A percentile compares a stretch with the other conserved stretches of the same genome.
These are phyloP conservation scores for Magnaporthiopsis poae DNA, from an alignment of 2,329 filamentous ascomycete genomes.

Conservation along the genomic window DNA sequence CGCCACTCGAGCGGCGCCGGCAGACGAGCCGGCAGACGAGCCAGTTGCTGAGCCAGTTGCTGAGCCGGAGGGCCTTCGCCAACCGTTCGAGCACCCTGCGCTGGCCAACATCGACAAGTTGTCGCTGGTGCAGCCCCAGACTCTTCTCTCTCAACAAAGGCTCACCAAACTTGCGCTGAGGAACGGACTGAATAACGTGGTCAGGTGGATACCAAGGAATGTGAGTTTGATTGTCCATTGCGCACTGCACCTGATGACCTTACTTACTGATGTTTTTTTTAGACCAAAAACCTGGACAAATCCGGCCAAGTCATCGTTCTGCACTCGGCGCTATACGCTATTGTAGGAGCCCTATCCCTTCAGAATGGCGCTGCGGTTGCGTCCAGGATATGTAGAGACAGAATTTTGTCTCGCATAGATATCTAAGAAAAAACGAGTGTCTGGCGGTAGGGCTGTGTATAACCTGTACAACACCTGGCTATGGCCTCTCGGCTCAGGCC, in stretches of 20 bases:
- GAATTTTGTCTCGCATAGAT: slow-evolving; percentile 45
- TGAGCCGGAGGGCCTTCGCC: slow-evolving; percentile 28
- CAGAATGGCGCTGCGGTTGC: slow-evolving; percentile 75
- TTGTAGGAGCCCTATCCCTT: slow-evolving; percentile 80
- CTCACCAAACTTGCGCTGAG: slow-evolving; percentile 58
- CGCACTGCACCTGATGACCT: too few relatives aligned
- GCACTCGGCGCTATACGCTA: slow-evolving; percentile 68
- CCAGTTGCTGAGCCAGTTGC: background rate
- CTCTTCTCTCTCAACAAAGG: slow-evolving; percentile 54
- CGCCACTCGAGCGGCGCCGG: background rate
- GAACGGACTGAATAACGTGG: slow-evolving; percentile 62
- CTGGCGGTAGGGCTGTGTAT: background rate
- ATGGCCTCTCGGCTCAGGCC: background rate
- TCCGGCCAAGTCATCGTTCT: slow-evolving; percentile 71
- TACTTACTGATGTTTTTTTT: background rate
- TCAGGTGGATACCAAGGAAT: slow-evolving; percentile 75
- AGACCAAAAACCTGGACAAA: slow-evolving; percentile 55
- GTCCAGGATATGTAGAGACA: slow-evolving; percentile 63
- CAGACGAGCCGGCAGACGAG: background rate
- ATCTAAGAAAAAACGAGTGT: background rate
- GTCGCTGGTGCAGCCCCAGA: slow-evolving; percentile 45
- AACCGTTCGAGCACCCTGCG: slow-evolving; percentile 60
- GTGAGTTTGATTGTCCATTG: slow-evolving; percentile 37
- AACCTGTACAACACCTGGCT: slow-evolving; percentile 4
- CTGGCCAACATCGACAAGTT: slow-evolving; percentile 68